phyloP scores from a whole-genome alignment of 768 basidiomycete species.

The Omphalotus guepiniiformis region DNA sequence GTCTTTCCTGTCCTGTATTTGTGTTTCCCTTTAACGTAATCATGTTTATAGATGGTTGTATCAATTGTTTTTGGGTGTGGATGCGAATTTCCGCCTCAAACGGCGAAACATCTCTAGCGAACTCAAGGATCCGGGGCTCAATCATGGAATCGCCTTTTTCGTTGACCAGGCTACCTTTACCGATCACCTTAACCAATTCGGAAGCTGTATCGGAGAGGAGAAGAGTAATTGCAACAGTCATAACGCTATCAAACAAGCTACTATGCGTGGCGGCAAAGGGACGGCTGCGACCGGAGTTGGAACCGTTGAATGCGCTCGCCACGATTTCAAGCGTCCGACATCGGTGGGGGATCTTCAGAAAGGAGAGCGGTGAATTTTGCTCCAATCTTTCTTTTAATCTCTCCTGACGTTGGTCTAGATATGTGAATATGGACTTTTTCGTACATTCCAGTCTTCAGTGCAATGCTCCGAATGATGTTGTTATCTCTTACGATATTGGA shows the following conservation, averaged over 20 bases:
- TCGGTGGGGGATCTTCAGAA: too few relatives aligned
- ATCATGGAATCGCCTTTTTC: conserved; percentile 23
- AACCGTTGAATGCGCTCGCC: conserved; percentile 15
- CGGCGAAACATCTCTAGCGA: conserved; percentile 20
- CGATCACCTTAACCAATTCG: conserved; percentile 14
- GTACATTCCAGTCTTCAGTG: background rate
- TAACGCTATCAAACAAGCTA: conserved; percentile 19
- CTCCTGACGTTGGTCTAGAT: too few relatives aligned
- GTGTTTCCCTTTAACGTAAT: too few relatives aligned
- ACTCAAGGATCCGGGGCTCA: conserved; percentile 22
- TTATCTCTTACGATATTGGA: background rate
- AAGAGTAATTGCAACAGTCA: conserved; percentile 20
- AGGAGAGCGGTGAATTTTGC: background rate
- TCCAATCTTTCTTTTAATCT: too few relatives aligned
- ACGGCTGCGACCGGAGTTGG: conserved; percentile 18
- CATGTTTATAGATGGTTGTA: conserved; percentile 30
- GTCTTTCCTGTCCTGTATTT: too few relatives aligned
- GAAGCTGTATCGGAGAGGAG: conserved; percentile 15
- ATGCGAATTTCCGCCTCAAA: conserved; percentile 30
- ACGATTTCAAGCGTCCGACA: conserved; percentile 19
- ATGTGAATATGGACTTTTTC: background rate
- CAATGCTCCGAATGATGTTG: background rate
- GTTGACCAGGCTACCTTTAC: conserved; percentile 19
- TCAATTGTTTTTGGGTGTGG: conserved; percentile 21
- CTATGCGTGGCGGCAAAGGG: conserved; percentile 14